Percentiles rank a stretch among this genome's conserved stretches.
These are phyloP conservation scores for Trichoderma sp. DNA, from an alignment of 2,329 filamentous ascomycete genomes.

Conservation along the genomic window DNA sequence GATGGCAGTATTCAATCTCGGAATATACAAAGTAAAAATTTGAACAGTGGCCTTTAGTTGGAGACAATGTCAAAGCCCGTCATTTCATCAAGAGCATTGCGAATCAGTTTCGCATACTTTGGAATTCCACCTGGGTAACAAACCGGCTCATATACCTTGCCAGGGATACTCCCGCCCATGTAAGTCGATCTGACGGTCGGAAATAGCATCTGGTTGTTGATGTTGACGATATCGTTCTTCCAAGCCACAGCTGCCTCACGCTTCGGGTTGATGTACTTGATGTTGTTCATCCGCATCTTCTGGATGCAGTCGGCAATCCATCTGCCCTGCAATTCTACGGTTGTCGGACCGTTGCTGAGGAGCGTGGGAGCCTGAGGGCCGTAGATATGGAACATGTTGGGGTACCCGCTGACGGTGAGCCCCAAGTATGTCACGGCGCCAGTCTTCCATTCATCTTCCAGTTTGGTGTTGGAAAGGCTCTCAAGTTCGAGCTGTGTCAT, in stretches of 20 bases:
- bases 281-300: conserved; percentile 48
- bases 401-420: conserved; percentile 47
- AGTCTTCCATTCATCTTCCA: conserved; percentile 48
- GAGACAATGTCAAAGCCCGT: conserved; percentile 41
- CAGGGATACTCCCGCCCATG: conserved; percentile 59
- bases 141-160: conserved; percentile 55
- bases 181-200: conserved; percentile 55
- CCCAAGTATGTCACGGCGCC: conserved; percentile 51
- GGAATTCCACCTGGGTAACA: conserved; percentile 50
- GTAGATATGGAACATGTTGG: conserved; percentile 58
- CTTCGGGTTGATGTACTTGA: conserved; percentile 56
- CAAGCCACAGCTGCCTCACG: conserved; percentile 50
- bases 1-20: background rate
- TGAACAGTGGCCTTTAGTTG: background rate
- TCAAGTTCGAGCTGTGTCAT: conserved; percentile 51
- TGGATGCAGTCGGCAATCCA: conserved; percentile 57
- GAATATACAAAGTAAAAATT: background rate
- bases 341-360: conserved; percentile 58
- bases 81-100: conserved; percentile 41
- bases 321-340: conserved; percentile 57
- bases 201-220: conserved; percentile 52
- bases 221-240: conserved; percentile 52
- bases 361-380: conserved; percentile 60
- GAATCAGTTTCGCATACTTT: conserved; percentile 40
- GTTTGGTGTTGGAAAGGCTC: conserved; percentile 43